Evolutionary conservation across 768 basidiomycete species (phyloP).

Genomic region (Phanerodontia chrysosporium): DNA sequence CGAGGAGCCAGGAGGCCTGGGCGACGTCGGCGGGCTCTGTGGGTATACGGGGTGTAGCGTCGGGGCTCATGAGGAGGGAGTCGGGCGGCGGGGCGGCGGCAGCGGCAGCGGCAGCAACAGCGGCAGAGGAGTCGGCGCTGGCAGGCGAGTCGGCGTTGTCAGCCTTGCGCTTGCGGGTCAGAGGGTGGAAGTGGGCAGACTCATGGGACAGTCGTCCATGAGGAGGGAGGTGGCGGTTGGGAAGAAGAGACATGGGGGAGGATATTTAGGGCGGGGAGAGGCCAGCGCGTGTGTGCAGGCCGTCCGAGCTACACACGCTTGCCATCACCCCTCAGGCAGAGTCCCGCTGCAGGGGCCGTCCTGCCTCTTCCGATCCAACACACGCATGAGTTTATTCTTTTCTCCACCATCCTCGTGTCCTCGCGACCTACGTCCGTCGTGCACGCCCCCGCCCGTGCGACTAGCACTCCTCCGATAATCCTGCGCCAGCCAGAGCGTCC

Average conservation of each 20-base stretch:
- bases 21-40: conserved; percentile 33
- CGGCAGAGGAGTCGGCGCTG: neutral
- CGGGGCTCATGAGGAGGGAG: conserved; percentile 32
- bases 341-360: conserved; percentile 2
- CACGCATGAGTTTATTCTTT: neutral
- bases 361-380: conserved; percentile 1
- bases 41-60: conserved; percentile 25
- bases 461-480: conserved; percentile 1
- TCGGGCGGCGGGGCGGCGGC: conserved; percentile 27
- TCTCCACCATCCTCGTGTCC: neutral
- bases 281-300: conserved; percentile 31
- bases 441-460: neutral
- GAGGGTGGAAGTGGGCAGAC: conserved; percentile 39
- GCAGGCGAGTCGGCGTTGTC: conserved; percentile 41
- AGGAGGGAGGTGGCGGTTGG: conserved; percentile 29
- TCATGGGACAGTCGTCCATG: conserved; percentile 64
- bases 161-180: conserved; percentile 67
- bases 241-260: conserved; percentile 17
- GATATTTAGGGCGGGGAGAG: conserved; percentile 32
- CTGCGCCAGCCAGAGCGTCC: neutral
- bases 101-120: neutral
- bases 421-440: neutral
- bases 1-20: conserved; percentile 26
- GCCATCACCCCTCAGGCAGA: conserved; percentile 7
- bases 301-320: conserved; percentile 21